Evolutionary conservation across 495 filamentous ascomycete species (phyloP), one percentile per base, ranked within the genome.

Genomic region (Aspergillus conjunctus): DNA sequence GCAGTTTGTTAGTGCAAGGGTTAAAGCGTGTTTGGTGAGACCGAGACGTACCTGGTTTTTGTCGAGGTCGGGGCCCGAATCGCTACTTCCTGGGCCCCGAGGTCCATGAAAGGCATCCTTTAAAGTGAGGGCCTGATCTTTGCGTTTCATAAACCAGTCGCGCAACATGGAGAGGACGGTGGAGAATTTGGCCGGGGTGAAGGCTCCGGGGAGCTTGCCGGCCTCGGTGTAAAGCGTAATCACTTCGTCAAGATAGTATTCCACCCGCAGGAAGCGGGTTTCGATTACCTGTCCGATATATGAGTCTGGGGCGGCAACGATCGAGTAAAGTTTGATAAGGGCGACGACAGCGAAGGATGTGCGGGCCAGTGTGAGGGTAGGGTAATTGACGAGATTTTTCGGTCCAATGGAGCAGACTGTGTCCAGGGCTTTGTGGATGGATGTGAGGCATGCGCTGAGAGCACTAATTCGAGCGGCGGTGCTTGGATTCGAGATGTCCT

Each of bases 311-410:
- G 84, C 80, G 12, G 83, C 86, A 10, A 91, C 87, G 3, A 90
- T 86, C 51, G 91, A 90, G 71, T 91, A 91, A 60, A 97, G 84
- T 66, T 95, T 97, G 70, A 96, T 91, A 17, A 97, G 73, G 17
- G 92, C 84, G n/a, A 97, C 86, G 20, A 89, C 83, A 6, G 91
- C 89, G 62, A 94, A 96, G 31, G 89, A 84, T 41, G 91, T 85
- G 14, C 92, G 88, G 44, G 93, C 89, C 63, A 91, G 86, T 50
- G 84, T 85, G 61, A 90, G 84, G 3, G 94, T 87, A 9, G 93
- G 92, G 12, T 97, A 68, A 15, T 79, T 87, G 56, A 87, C 82
- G 41, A 97, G 80, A 12, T 77, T 80, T 2, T 79, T 72, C n/a
- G 82, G 70, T 43, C 86, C 84, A 41, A 92, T 79, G 14, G 71